A percentile compares a stretch with the other conserved stretches of the same genome.
phyloP scores from a whole-genome alignment of 306 rosid species.

The Sesbania bispinosa region DNA sequence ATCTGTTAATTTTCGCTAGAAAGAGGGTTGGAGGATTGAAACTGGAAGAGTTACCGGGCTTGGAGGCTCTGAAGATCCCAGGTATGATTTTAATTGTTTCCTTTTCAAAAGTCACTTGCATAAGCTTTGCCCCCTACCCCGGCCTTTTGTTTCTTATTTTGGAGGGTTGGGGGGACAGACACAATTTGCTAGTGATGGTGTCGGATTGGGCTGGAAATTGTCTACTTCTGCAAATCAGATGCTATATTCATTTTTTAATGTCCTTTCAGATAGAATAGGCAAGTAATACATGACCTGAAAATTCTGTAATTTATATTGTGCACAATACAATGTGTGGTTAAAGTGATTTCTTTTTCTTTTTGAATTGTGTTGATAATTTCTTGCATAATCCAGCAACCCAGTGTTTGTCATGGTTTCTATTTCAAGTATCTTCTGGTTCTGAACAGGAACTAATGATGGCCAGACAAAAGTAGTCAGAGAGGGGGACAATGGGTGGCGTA shows the following conservation, averaged over 20 bases:
- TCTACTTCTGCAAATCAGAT: background rate
- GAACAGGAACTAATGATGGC: constrained; percentile 86
- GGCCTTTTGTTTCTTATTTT: background rate
- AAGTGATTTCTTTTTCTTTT: background rate
- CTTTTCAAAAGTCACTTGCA: constrained; percentile 1
- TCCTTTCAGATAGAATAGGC: constrained; percentile 10
- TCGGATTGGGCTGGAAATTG: background rate
- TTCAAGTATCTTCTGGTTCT: constrained; percentile 27
- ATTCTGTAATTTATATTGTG: background rate
- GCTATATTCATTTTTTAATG: background rate
- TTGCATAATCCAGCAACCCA: background rate
- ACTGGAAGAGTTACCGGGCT: constrained; percentile 83
- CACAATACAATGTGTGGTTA: background rate
- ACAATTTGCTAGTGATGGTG: background rate
- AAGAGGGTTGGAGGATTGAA: constrained; percentile 94
- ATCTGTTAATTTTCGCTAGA: constrained; percentile 45
- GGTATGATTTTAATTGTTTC: constrained; percentile 44
- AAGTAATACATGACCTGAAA: background rate
- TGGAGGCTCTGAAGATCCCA: constrained; percentile 86
- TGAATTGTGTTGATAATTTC: background rate
- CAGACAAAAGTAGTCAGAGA: constrained; percentile 95
- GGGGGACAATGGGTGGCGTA: constrained; percentile 96
- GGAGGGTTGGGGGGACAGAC: background rate
- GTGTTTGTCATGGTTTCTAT: background rate
- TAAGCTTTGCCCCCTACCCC: background rate